These are phyloP conservation scores for Withania somnifera DNA, from an alignment of 305 asterid genomes.

Conservation along the genomic window DNA sequence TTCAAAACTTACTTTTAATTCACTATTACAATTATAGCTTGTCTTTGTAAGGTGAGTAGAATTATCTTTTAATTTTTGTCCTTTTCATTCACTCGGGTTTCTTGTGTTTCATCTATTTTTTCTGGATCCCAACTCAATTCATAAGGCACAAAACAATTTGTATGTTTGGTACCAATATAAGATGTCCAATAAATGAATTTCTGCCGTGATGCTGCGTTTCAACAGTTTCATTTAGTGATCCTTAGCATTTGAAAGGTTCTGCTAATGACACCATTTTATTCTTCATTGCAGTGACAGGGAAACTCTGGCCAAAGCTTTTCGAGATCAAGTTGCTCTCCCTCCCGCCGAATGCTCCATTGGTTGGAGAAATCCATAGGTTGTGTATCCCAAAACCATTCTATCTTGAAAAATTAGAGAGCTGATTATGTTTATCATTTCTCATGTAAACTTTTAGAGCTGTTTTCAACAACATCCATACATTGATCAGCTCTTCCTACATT, in stretches of 20 bases:
- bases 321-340: conserved; percentile 49
- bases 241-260: not conserved
- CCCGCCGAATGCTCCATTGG: conserved; percentile 24
- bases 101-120: too few species aligned
- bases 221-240: not conserved
- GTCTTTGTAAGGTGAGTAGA: too few species aligned
- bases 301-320: conserved; percentile 64
- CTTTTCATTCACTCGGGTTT: too few species aligned
- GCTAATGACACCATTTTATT: not conserved
- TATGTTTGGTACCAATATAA: not conserved
- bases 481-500: not conserved
- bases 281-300: conserved; percentile 51
- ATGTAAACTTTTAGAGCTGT: not conserved
- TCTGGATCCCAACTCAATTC: too few species aligned
- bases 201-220: not conserved
- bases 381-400: conserved; percentile 32
- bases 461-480: not conserved
- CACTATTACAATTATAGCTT: too few species aligned
- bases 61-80: too few species aligned
- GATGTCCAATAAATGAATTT: not conserved
- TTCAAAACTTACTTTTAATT: too few species aligned
- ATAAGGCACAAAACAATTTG: not conserved
- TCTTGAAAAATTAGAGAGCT: conserved; percentile 5
- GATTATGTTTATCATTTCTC: not conserved
- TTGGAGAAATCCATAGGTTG: conserved; percentile 24